Base-by-base conservation (phyloP, 2,329 filamentous ascomycete species). In the Colletotrichum musae region DNA sequence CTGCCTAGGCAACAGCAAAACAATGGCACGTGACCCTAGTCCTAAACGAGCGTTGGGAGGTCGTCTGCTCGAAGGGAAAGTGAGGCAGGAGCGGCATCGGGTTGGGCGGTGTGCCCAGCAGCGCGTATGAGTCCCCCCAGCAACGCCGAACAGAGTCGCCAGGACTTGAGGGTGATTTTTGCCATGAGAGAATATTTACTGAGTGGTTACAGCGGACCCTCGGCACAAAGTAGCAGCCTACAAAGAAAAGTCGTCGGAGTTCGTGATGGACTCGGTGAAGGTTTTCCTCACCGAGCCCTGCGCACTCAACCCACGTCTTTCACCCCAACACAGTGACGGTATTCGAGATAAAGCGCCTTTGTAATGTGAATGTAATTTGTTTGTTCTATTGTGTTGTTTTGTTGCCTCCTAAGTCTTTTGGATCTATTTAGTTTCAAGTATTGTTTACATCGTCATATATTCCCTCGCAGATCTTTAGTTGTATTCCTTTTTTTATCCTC, bases 251-350 rank as follows among this genome's bases (percentile, higher is more conserved):
- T 48, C 9, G n/a, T 48, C 9, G 6, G 45, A 16, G 18, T 28
- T 51, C n/a, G 28, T 51, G 57, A 59, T 59, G 28, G 28, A 32
- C 28, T 59, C 57, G 57, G 57, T 59, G 57, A 51, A 45, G 2
- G 21, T 24, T 12, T 26, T 3, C 57, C 7, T 59, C 45, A 59
- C 45, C 57, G 57, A 59, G 57, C 10, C 5, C 18, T 28, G 6
- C 15, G 41, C 41, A 16, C 9, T 12, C 41, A 16, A 12, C 41
- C 41, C 41, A 18, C 18, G 18, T 18, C 18, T 43, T 32, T 32
- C 28, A 32, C 28, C 28, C 41, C 41, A 43, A 6, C 41, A 43
- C 41, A 43, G 2, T 16, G 10, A 36, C 10, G 10, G 32, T 36
- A 36, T 9, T 36, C 32, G 32, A 36, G 10, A 9, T 10, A 36